These are phyloP conservation scores for Cucurbita pepo DNA, from an alignment of 306 rosid genomes.

Conservation along the genomic window DNA sequence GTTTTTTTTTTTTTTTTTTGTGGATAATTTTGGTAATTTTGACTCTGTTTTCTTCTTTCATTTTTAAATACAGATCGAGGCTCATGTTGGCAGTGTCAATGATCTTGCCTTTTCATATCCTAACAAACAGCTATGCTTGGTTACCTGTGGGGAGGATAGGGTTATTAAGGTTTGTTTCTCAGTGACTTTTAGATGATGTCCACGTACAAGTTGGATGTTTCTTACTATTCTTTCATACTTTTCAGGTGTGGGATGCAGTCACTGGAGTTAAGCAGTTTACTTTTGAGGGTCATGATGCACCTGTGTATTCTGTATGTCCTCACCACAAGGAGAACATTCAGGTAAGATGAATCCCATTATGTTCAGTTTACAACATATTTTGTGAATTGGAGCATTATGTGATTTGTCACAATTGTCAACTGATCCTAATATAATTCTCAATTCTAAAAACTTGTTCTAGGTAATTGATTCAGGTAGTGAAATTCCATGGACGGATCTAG, in stretches of 20 bases:
- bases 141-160: slow-evolving; percentile 96
- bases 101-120: slow-evolving; percentile 97
- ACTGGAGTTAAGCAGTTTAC: slow-evolving; percentile 57
- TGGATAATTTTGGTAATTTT: neutral
- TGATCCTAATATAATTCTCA: neutral
- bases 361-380: neutral
- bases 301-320: slow-evolving; percentile 90
- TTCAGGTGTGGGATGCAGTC: slow-evolving; percentile 94
- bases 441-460: neutral
- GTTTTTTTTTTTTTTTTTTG: neutral
- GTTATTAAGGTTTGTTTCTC: slow-evolving; percentile 71
- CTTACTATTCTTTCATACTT: slow-evolving; percentile 14
- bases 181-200: slow-evolving; percentile 8
- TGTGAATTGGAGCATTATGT: neutral
- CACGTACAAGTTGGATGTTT: slow-evolving; percentile 2
- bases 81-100: slow-evolving; percentile 89
- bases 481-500: neutral
- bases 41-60: slow-evolving; percentile 3
- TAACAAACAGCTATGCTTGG: slow-evolving; percentile 81
- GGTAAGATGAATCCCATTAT: slow-evolving; percentile 25
- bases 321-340: slow-evolving; percentile 96
- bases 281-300: slow-evolving; percentile 93
- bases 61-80: slow-evolving; percentile 58
- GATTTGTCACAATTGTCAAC: neutral
- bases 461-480: neutral